Percentiles rank a stretch among this genome's conserved stretches.
Conservation (phyloP, 139 green algal species). For the Chlamydomonas sp. region DNA sequence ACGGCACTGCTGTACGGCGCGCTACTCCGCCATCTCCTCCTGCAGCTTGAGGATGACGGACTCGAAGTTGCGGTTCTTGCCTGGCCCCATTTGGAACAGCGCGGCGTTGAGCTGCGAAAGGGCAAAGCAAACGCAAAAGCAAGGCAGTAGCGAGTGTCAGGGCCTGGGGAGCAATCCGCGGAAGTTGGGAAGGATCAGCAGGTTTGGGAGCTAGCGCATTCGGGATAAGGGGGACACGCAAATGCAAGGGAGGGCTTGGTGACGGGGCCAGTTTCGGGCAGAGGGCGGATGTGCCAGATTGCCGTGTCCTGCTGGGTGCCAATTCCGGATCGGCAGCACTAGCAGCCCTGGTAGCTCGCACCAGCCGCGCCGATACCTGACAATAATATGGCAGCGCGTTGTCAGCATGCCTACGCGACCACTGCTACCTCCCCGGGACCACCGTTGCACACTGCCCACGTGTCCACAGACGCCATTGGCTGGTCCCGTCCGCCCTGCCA, state of each 20-base stretch:
- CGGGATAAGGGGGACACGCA: too few species aligned
- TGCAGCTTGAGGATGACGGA: conserved; percentile 20
- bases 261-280: too few species aligned
- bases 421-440: neutral
- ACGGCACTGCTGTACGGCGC: neutral
- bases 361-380: neutral
- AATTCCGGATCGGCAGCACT: neutral
- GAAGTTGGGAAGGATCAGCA: too few species aligned
- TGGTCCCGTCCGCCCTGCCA: neutral
- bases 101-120: conserved; percentile 3
- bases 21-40: conserved; percentile 13
- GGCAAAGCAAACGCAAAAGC: neutral
- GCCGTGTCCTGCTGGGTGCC: too few species aligned
- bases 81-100: conserved; percentile 8
- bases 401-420: neutral
- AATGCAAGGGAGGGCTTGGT: too few species aligned
- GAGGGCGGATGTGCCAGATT: too few species aligned
- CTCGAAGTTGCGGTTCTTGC: conserved; percentile 33
- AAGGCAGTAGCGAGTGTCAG: too few species aligned
- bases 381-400: neutral
- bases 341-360: neutral
- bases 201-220: too few species aligned
- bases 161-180: too few species aligned
- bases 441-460: neutral
- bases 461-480: neutral